Conservation (phyloP, 164 flowering plant species). For the Platanus orientalis region DNA sequence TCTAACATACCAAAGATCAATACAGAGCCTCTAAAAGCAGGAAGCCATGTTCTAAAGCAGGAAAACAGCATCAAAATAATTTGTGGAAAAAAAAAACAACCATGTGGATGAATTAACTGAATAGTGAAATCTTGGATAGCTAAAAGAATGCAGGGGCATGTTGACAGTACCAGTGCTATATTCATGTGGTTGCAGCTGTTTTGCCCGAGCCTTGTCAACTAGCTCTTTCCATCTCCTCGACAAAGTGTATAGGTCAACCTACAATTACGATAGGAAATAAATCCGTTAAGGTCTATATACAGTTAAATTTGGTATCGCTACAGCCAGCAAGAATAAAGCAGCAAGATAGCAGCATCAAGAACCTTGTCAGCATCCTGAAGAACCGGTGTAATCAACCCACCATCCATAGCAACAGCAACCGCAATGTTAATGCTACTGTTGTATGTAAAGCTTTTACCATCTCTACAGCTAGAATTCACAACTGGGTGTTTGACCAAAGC, state of each 20-base stretch:
- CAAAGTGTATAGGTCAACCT: conserved; percentile 86
- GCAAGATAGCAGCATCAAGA: not conserved
- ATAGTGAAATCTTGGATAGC: not conserved
- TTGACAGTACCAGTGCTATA: conserved; percentile 68
- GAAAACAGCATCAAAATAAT: not conserved
- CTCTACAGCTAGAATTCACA: conserved; percentile 87
- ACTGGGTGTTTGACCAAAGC: conserved; percentile 91
- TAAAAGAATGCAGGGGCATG: not conserved
- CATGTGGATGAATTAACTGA: not conserved
- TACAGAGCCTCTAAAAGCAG: not conserved
- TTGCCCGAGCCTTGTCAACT: conserved; percentile 94
- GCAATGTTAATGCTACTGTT: conserved; percentile 93
- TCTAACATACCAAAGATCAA: not conserved
- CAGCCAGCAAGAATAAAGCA: not conserved
- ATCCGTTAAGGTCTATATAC: not conserved
- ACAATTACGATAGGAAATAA: conserved; percentile 6
- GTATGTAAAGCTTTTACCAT: conserved; percentile 91
- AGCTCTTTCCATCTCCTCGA: conserved; percentile 98
- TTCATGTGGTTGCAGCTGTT: conserved; percentile 92
- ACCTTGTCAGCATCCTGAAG: conserved; percentile 99
- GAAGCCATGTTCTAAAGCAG: not conserved
- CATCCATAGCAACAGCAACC: conserved; percentile 94
- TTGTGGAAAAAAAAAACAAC: not conserved
- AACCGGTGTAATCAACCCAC: conserved; percentile 96
- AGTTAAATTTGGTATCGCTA: not conserved